Evolutionary conservation across 768 basidiomycete genomes (phyloP), one percentile per base, ranked within the genome.

Genomic region (Imleria badia): DNA sequence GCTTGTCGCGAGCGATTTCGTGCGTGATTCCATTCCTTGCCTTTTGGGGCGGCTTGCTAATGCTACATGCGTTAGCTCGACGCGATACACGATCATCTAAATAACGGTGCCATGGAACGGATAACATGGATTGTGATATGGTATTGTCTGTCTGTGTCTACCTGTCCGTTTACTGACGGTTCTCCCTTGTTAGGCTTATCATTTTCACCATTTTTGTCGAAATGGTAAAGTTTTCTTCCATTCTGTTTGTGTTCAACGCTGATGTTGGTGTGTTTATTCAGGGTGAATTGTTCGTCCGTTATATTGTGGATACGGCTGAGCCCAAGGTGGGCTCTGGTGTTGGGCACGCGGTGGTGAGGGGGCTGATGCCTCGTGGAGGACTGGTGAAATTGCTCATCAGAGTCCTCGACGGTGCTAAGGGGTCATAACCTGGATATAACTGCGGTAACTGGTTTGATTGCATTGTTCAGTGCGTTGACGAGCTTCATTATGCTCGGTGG

Each of bases 11-110:
- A 90, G 89, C 61, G 93, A 93, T 73, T 82, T 98, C 68, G 91
- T 94, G 65, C 61, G 90, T 79, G 17, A 30, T 50, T 53, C 34
- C 35, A 34, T 34, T 51, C 20, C 14, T 26, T 35, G 6, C 13
- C 15, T 54, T 43, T n/a, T 4, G n/a, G 17, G 15, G 39, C 11
- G n/a, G 38, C 36, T 30, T 43, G 23, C 23, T 45, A 54, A 49
- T 6, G 44, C 33, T 45, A 30, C 33, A 50, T 46, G 47, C 26
- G 51, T n/a, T 55, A 94, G 91, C 77, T 95, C 56, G 90, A 92
- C 60, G 89, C 89, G 41, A 95, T 97, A 60, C 94, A 97, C 62
- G 92, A 96, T 60, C 93, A 96, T 64, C 72, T 97, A 48, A 96
- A 96, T 64, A 89, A 89, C 58, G 83, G 80, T 45, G 91, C 90